Evolutionary conservation across 2,329 filamentous ascomycete species (phyloP).

Genomic region (Neodidymelliopsis sp.): DNA sequence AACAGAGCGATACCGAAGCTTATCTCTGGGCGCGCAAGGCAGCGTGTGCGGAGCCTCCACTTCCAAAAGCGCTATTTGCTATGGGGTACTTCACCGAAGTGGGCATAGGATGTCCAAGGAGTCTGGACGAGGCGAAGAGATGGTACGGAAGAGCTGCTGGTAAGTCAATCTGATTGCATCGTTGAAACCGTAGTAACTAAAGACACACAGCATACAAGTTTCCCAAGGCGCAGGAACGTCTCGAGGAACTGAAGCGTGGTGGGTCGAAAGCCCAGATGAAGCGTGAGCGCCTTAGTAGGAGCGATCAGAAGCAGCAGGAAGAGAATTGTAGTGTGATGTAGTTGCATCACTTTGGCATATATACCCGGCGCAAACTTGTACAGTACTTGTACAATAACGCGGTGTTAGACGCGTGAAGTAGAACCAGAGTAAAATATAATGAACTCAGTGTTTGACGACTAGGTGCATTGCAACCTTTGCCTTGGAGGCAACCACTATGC

Average conservation of each 20-base stretch:
- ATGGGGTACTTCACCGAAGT: constrained; percentile 98
- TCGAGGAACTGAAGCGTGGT: constrained; percentile 88
- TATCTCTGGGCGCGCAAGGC: constrained; percentile 98
- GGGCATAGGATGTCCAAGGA: constrained; percentile 85
- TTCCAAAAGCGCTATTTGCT: constrained; percentile 95
- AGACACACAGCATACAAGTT: constrained; percentile 80
- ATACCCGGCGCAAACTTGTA: constrained; percentile 5
- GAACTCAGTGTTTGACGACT: no score
- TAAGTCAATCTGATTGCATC: constrained; percentile 61
- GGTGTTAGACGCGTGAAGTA: no score
- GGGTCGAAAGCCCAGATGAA: constrained; percentile 76
- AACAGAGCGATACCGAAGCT: constrained; percentile 93
- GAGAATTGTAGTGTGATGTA: constrained; percentile 89
- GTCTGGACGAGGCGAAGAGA: constrained; percentile 92
- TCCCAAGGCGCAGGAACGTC: constrained; percentile 86
- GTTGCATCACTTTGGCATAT: neutral
- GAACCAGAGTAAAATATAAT: no score
- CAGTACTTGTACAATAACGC: no score
- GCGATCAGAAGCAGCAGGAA: constrained; percentile 83
- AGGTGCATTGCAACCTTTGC: no score
- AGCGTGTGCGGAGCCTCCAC: constrained; percentile 74
- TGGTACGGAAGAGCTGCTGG: constrained; percentile 98
- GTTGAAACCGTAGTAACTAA: constrained; percentile 17
- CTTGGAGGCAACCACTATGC: no score
- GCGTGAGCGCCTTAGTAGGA: constrained; percentile 80